A percentile compares a stretch with the other conserved stretches of the same genome.
Evolutionary conservation across 2,329 filamentous ascomycete genomes (phyloP).

Genomic region (Beauveria sp.): DNA sequence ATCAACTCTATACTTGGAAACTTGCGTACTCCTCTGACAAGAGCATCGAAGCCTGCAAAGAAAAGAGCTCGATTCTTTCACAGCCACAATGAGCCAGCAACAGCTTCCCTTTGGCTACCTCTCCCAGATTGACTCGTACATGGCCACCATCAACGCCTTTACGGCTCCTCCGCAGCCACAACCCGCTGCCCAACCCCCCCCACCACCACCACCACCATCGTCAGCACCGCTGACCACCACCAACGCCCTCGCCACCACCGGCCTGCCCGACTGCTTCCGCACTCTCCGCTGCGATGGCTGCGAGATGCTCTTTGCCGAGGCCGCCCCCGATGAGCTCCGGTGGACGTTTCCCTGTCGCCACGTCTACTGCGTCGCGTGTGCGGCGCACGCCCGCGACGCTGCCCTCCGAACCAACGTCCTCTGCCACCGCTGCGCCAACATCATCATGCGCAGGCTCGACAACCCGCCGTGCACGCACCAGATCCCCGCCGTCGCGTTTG

Average conservation of each 20-base stretch:
- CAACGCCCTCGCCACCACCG: not conserved
- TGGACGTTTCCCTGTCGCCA: conserved; percentile 10
- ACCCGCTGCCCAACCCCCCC: too few species aligned
- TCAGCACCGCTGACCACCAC: not conserved
- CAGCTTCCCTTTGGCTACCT: conserved; percentile 5
- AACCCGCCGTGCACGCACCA: conserved; percentile 6
- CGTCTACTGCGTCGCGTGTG: conserved; percentile 9
- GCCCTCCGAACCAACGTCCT: not conserved
- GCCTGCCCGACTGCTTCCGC: conserved; percentile 6
- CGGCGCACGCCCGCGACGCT: not conserved
- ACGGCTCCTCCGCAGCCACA: not conserved
- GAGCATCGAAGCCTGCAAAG: too few species aligned
- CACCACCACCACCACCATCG: not conserved
- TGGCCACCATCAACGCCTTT: not conserved
- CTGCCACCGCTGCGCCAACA: conserved; percentile 1
- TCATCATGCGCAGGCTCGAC: conserved; percentile 4
- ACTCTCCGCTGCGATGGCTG: conserved; percentile 11
- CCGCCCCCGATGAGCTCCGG: not conserved
- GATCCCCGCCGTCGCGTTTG: not conserved
- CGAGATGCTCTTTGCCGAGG: conserved; percentile 11
- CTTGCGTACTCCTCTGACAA: too few species aligned
- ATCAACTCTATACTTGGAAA: too few species aligned
- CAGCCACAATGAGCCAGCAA: not conserved
- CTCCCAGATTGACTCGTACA: not conserved
- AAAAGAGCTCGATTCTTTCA: not conserved